These are phyloP conservation scores for Isochrysis galbana DNA, from an alignment of 78 protist species.

Conservation along the genomic window DNA sequence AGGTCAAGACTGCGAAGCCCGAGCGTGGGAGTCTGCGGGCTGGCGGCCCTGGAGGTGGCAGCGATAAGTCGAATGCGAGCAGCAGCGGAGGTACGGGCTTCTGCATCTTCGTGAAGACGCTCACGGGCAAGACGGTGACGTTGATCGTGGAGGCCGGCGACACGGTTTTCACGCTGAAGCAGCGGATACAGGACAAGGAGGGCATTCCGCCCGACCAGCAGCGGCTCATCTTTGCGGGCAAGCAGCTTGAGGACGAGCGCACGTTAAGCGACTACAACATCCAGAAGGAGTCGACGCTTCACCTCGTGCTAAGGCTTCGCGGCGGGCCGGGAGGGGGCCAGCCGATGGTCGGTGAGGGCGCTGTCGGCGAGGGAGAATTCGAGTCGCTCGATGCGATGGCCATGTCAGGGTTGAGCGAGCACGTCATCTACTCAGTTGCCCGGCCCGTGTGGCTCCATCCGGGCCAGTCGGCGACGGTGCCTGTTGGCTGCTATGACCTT, in stretches of 20 bases:
- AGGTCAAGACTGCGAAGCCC: neutral
- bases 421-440: neutral
- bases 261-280: constrained; percentile 60
- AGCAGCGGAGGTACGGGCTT: constrained; percentile 50
- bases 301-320: constrained; percentile 36
- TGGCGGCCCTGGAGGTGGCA: neutral
- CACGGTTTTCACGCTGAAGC: constrained; percentile 48
- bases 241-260: constrained; percentile 74
- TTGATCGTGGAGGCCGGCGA: constrained; percentile 60
- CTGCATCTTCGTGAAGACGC: constrained; percentile 80
- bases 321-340: neutral
- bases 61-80: no score
- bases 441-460: neutral
- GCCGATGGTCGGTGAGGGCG: neutral
- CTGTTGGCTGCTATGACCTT: neutral
- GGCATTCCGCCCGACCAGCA: constrained; percentile 75
- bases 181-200: constrained; percentile 64
- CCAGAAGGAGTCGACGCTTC: constrained; percentile 42
- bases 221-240: constrained; percentile 72
- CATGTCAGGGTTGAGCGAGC: neutral
- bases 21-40: neutral
- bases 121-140: constrained; percentile 83
- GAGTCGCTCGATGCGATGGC: neutral
- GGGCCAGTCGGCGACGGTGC: neutral
- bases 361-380: neutral